Evolutionary conservation across 768 basidiomycete genomes (phyloP).

Genomic region (Coprinopsis cinerea): DNA sequence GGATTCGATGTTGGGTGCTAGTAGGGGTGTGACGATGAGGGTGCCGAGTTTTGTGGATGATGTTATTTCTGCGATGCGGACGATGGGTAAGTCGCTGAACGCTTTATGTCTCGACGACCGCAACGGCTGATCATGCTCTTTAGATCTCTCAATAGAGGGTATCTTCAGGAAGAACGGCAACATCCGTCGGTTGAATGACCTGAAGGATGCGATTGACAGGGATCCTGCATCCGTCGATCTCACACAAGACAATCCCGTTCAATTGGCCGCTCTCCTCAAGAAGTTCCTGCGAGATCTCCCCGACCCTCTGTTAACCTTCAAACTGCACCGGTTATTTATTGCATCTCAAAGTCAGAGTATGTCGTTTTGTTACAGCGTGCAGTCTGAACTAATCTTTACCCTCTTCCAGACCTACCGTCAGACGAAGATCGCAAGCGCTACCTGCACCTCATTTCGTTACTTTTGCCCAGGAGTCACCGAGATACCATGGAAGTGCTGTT

Average conservation of each 20-base stretch:
- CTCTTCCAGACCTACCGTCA: constrained; percentile 55
- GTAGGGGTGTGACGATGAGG: constrained; percentile 72
- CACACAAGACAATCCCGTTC: constrained; percentile 92
- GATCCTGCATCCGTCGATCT: constrained; percentile 90
- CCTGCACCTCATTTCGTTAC: constrained; percentile 78
- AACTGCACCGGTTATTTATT: constrained; percentile 83
- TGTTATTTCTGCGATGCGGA: constrained; percentile 95
- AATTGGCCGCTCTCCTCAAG: constrained; percentile 93
- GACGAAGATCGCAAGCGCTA: constrained; percentile 72
- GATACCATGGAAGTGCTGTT: constrained; percentile 98
- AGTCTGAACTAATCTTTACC: constrained; percentile 8
- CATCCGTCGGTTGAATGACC: constrained; percentile 85
- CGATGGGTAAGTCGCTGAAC: constrained; percentile 78
- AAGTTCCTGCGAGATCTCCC: constrained; percentile 96
- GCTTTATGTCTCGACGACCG: constrained; percentile 6
- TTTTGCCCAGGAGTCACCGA: constrained; percentile 89
- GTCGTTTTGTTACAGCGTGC: background rate
- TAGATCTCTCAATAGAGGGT: constrained; percentile 98
- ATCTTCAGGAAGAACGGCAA: constrained; percentile 99
- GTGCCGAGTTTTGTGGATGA: constrained; percentile 99
- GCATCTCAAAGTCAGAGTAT: constrained; percentile 73
- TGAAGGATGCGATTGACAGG: constrained; percentile 91
- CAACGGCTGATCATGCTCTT: constrained; percentile 8
- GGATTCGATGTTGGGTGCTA: constrained; percentile 91
- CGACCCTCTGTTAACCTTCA: constrained; percentile 93